Conservation (phyloP, 495 filamentous ascomycete species). For the Penicillium cosmopolitanum region DNA sequence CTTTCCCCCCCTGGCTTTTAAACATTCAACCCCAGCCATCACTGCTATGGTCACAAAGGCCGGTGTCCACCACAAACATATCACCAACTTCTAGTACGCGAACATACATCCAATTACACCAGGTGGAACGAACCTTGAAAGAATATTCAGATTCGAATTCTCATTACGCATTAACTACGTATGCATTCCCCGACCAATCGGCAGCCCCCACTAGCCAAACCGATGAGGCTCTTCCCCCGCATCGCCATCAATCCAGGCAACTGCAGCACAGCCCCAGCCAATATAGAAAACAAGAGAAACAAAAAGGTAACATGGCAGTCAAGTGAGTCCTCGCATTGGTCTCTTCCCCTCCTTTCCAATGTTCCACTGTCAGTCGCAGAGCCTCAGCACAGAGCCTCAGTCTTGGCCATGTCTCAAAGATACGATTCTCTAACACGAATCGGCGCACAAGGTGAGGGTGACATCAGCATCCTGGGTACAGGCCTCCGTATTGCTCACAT, state of each 20-base stretch:
- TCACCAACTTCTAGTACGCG: too few species aligned
- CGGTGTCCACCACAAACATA: too few species aligned
- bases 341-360: too few species aligned
- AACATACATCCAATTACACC: too few species aligned
- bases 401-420: not conserved
- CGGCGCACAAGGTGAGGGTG: constrained; percentile 13
- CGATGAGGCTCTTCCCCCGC: constrained; percentile 4
- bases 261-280: constrained; percentile 3
- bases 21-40: too few species aligned
- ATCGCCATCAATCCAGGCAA: not conserved
- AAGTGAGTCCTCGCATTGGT: not conserved
- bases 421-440: constrained; percentile 1
- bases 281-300: not conserved
- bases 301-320: not conserved
- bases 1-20: too few species aligned
- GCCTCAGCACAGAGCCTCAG: not conserved
- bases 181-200: not conserved
- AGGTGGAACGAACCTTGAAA: not conserved
- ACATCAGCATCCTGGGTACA: constrained; percentile 5
- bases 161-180: constrained; percentile 6
- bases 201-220: not conserved
- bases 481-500: constrained; percentile 3
- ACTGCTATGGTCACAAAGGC: too few species aligned
- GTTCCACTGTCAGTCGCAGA: not conserved
- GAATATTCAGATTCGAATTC: not conserved